Conservation (phyloP, 768 basidiomycete species). For the Leccinum boreale region DNA sequence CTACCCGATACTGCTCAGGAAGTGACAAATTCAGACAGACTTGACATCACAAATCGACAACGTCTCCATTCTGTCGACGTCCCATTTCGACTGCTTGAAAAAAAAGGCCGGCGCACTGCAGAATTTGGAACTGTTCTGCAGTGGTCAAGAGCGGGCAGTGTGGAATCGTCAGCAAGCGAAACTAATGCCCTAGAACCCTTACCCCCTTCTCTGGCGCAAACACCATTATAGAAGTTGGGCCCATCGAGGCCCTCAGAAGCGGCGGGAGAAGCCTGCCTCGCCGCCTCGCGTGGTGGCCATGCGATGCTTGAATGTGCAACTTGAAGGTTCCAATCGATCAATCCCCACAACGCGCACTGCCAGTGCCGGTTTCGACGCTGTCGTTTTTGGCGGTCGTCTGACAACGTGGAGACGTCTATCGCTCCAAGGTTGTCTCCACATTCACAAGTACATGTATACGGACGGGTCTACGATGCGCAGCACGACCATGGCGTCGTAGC, state of each 20-base stretch:
- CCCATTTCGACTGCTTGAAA: background rate
- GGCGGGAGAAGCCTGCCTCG: slow-evolving; percentile 2
- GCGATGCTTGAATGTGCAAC: background rate
- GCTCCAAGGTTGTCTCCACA: background rate
- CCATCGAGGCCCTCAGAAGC: background rate
- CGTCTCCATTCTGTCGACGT: background rate
- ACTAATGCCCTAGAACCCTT: background rate
- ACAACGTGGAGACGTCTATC: background rate
- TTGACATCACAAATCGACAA: background rate
- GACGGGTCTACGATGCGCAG: background rate
- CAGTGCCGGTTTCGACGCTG: background rate
- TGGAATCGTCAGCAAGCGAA: background rate
- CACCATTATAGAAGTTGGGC: background rate
- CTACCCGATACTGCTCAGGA: background rate
- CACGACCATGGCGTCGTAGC: background rate
- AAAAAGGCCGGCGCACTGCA: background rate
- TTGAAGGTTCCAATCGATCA: background rate
- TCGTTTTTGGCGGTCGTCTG: background rate
- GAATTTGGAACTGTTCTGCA: background rate
- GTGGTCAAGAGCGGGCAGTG: background rate
- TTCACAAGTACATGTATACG: background rate
- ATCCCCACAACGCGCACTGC: slow-evolving; percentile 1
- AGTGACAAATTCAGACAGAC: background rate
- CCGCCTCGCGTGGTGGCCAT: slow-evolving; percentile 11
- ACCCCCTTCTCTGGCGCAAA: background rate